Base-by-base conservation (phyloP, 2,329 filamentous ascomycete species). In the Neurospora sp. region DNA sequence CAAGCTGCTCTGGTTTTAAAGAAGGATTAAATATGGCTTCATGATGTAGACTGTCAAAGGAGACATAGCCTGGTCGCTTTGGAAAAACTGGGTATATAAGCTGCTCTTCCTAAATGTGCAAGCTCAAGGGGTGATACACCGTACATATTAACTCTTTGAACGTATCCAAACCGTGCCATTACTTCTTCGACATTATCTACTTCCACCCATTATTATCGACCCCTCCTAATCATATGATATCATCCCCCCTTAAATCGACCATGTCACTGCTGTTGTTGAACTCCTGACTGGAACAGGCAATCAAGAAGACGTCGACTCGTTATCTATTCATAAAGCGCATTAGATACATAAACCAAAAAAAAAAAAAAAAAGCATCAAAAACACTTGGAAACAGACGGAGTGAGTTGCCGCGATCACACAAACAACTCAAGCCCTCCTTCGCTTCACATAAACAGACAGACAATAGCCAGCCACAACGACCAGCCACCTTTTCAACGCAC, bases 401-500 rank as follows among this genome's bases (percentile, higher is more conserved):
- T 13, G 43, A 52, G n/a, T 52, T 23, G 43, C 43, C 19, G 43
- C 10, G 43, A 19, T 23, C 43, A 52, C 19, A 52, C 19, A 52
- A 23, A 15, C 42, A 43, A 28, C 43, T 67, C 42, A 70, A 68
- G 36, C 66, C 66, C 28, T 66, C 68, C 40, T 68, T 68, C 13
- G 40, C 43, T 39, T 46, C 28, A 46, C n/a, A 67, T 38, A 67
- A 67, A 79, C 75, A 71, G 80, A 73, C 52, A 78, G 73, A 70
- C 77, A 79, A 33, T 74, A 75, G 39, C 78, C 77, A 70, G 80
- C 76, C 71, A 84, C 71, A 28, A 84, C 80, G 70, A 84, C 67
- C 28, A 84, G 73, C 86, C 87, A 89, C 74, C 86, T 81, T 69
- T 84, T 10, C 69, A 87, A 81, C 78, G 83, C 83, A 78, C 83